These are phyloP conservation scores for Nemania sp. DNA, from an alignment of 2,329 filamentous ascomycete species.

Conservation along the genomic window DNA sequence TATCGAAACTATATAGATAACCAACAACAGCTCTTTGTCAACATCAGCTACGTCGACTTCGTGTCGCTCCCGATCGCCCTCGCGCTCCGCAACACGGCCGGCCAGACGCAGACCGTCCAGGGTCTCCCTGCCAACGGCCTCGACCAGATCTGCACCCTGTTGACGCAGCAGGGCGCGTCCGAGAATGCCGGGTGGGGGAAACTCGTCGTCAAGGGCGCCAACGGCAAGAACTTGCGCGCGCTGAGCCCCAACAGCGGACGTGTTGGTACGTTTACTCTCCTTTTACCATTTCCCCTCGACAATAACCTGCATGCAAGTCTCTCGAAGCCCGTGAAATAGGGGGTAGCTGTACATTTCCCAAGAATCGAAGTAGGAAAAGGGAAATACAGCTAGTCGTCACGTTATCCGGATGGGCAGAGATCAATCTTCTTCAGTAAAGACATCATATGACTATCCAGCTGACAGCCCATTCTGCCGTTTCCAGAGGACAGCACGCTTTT, in stretches of 20 bases:
- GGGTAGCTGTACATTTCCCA: no score
- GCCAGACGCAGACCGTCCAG: conserved; percentile 50
- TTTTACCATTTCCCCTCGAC: not conserved
- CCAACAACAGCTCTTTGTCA: conserved; percentile 63
- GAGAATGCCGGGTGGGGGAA: conserved; percentile 58
- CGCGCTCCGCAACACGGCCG: conserved; percentile 53
- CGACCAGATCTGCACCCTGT: conserved; percentile 48
- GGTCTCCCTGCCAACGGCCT: conserved; percentile 55
- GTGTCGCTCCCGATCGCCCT: conserved; percentile 67
- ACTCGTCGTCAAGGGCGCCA: conserved; percentile 51
- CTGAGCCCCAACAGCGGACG: conserved; percentile 58
- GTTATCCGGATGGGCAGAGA: no score
- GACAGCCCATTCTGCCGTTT: not conserved
- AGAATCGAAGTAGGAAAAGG: not conserved
- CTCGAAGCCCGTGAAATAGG: not conserved
- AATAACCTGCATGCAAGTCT: not conserved
- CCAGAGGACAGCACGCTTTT: conserved; percentile 51
- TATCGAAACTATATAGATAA: conserved; percentile 63
- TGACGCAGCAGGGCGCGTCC: conserved; percentile 50
- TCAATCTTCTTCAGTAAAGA: not conserved
- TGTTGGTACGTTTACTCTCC: conserved; percentile 33
- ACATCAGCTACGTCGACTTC: conserved; percentile 79
- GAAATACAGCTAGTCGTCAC: not conserved
- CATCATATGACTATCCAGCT: not conserved
- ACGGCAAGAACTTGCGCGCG: conserved; percentile 52